phyloP scores from a whole-genome alignment of 2,329 filamentous ascomycete genomes.

The Aspergillus sojae region DNA sequence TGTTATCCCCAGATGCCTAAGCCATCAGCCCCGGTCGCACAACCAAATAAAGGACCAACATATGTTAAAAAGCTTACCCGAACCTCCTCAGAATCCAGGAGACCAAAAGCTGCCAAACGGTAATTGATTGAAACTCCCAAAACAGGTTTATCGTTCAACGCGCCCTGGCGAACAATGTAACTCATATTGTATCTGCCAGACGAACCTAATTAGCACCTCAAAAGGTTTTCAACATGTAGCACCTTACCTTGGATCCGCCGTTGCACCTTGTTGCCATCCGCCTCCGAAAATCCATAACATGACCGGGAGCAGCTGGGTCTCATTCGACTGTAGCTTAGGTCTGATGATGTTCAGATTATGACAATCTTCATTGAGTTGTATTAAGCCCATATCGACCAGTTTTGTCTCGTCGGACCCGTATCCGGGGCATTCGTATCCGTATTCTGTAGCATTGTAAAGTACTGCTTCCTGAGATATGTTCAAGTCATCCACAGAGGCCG shows the following conservation, averaged over 20 bases:
- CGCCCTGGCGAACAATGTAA: slow-evolving; percentile 32
- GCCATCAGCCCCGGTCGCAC: not conserved
- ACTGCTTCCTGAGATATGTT: slow-evolving; percentile 2
- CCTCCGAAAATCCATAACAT: slow-evolving; percentile 37
- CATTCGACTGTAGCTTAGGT: slow-evolving; percentile 10
- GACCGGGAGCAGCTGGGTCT: slow-evolving; percentile 26
- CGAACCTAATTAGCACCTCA: not conserved
- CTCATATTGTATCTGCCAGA: slow-evolving; percentile 35
- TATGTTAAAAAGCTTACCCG: slow-evolving; percentile 18
- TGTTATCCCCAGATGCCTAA: slow-evolving; percentile 32
- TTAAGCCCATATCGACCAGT: slow-evolving; percentile 23
- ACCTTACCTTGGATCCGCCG: slow-evolving; percentile 33
- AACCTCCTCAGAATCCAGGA: slow-evolving; percentile 34
- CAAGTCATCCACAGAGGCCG: not conserved
- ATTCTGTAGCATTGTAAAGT: slow-evolving; percentile 33
- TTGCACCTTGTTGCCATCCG: slow-evolving; percentile 34
- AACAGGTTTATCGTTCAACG: slow-evolving; percentile 29
- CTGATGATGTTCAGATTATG: slow-evolving; percentile 32
- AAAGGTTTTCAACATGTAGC: not conserved
- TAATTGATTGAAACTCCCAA: slow-evolving; percentile 38
- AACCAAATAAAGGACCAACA: not conserved
- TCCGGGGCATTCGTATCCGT: slow-evolving; percentile 34
- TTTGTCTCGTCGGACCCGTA: slow-evolving; percentile 33
- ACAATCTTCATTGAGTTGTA: slow-evolving; percentile 29
- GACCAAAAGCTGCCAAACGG: slow-evolving; percentile 34